Evolutionary conservation across 2,329 filamentous ascomycete genomes (phyloP).

Genomic region (Pezizomycotina sp.): DNA sequence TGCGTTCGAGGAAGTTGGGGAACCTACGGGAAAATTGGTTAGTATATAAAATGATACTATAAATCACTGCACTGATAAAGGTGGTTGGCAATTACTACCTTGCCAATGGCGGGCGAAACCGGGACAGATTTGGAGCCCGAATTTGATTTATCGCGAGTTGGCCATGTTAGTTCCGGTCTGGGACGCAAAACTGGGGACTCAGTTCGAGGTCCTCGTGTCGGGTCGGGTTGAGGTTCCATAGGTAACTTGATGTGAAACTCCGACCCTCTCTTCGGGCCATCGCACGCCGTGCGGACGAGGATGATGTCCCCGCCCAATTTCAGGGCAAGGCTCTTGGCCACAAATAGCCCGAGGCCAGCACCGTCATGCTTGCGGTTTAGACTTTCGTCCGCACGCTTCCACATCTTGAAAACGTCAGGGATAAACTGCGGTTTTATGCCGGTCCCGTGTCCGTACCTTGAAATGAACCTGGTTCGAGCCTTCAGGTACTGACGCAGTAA

Average conservation of each 20-base stretch:
- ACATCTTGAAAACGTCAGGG: conserved; percentile 51
- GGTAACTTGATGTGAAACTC: conserved; percentile 55
- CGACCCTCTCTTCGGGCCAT: conserved; percentile 43
- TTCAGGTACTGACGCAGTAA: conserved; percentile 31
- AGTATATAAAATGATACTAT: no score
- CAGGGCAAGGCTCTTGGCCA: conserved; percentile 54
- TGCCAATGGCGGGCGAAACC: no score
- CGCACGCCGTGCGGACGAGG: conserved; percentile 45
- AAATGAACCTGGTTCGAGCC: conserved; percentile 22
- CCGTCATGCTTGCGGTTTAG: conserved; percentile 52
- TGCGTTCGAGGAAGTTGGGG: no score
- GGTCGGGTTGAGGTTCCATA: conserved; percentile 29
- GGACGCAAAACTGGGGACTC: no score
- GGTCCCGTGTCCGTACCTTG: conserved; percentile 45
- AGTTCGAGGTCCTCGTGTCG: no score
- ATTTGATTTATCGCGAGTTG: no score
- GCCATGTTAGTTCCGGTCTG: no score
- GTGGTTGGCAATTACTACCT: no score
- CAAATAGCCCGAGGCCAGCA: conserved; percentile 50
- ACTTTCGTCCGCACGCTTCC: conserved; percentile 51
- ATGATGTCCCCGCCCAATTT: conserved; percentile 53
- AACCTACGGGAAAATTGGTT: no score
- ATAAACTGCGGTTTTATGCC: conserved; percentile 52
- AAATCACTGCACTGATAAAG: no score
- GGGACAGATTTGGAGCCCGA: no score